Evolutionary conservation across 768 basidiomycete genomes (phyloP), one percentile per base, ranked within the genome.

Genomic region (Tylopilus balloui): DNA sequence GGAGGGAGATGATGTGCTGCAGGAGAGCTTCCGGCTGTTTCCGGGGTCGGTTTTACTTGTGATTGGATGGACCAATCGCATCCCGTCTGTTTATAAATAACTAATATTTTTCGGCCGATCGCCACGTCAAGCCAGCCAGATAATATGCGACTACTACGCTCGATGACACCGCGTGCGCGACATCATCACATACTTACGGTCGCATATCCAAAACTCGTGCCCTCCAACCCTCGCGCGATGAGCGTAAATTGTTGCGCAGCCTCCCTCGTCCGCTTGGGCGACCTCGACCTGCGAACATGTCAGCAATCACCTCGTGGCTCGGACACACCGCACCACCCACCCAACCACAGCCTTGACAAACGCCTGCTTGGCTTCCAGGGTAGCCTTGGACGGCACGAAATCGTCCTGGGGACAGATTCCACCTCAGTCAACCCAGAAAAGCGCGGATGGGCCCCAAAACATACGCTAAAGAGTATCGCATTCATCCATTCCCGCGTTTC

Each of bases 171-270:
- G n/a, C n/a, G n/a, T n/a, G n/a, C n/a, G n/a, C n/a, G n/a, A n/a
- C n/a, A n/a, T n/a, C n/a, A 32, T 66, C 53, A 80, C 77, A 80
- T 79, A 29, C 74, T 73, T 45, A 81, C 71, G 4, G 84, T 81
- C 2, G 89, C 81, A 65, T 87, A 91, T 8, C 92, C 92, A 66
- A 93, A 94, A 52, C 80, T 84, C 9, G 90, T 86, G 8, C 86
- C 88, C 56, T 90, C 89, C 48, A 93, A 66, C 3, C 92, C 92
- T 60, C 92, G 71, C 11, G 90, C 86, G 17, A 95, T 78, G 0
- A 95, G 74, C 1, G 86, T 85, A 65, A 95, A 93, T 53, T 94
- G 88, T 55, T 92, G 83, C 11, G 90, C 83, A 0, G 92, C 91
- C 32, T 92, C 91, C 53, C 86, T 73, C 29, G 84, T 90, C 55